Evolutionary conservation across 176 grass and related monocot genomes (phyloP), one percentile per base, ranked within the genome.

Genomic region (Pontederia crassipes): DNA sequence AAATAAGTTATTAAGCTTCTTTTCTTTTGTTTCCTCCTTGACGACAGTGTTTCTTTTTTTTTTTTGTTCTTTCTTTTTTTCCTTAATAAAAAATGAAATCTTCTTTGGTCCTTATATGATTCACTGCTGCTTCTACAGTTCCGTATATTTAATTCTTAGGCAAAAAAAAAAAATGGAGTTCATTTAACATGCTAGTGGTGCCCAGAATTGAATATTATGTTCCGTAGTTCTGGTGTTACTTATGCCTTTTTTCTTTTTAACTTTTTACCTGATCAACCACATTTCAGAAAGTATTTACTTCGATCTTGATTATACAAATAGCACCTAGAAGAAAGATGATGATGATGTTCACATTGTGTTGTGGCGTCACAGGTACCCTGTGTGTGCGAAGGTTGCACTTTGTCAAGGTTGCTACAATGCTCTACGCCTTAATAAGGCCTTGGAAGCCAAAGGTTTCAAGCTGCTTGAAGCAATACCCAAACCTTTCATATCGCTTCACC

Each of bases 331-430:
- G 17, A 10, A 65, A 48, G 4, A 50, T 51, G 12, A 12, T 65
- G 13, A 8, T 65, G 14, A 8, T 49, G 15, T 65, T 51, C 2
- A 11, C 15, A 14, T 65, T 72, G 16, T 63, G 61, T 58, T 62
- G 32, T 40, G 4, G 6, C 32, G 6, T 40, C 32, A 40, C 69
- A 98, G 94, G 79, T 77, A 93, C 77, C 88, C 88, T 62, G 47
- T 80, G 12, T 72, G 89, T 72, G 85, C 77, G 40, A 98, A 93
- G 76, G 82, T 88, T 67, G 79, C 85, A 14, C 85, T 89, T 28
- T 93, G 88, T 57, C 94, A 87, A 74, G 88, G 88, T 64, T 98
- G 94, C 72, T 98, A 93, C 68, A 79, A 64, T 71, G 87, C 94
- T 11, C 77, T 93, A 28, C 73, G 48, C 53, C 81, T 93, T 48